phyloP scores from a whole-genome alignment of 2,329 filamentous ascomycete genomes.

The Diaporthe vaccinii region DNA sequence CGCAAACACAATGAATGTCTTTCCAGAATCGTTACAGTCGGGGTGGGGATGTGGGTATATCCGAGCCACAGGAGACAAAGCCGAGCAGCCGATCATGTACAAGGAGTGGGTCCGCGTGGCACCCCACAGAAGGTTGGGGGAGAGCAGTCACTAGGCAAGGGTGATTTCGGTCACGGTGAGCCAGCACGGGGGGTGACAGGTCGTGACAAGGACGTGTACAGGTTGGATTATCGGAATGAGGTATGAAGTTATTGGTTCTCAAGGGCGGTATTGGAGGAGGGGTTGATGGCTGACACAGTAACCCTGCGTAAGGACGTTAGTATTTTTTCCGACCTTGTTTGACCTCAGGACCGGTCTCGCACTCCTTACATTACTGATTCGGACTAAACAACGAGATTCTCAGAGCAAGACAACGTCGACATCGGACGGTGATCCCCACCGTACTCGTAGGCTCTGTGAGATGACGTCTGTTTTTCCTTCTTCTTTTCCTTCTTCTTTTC shows the following conservation, averaged over 20 bases:
- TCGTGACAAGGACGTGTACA: background rate
- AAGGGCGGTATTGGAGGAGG: background rate
- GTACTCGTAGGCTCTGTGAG: too few relatives aligned
- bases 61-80: background rate
- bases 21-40: background rate
- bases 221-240: too few relatives aligned
- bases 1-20: background rate
- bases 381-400: too few relatives aligned
- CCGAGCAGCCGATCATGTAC: background rate
- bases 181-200: background rate
- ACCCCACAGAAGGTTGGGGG: background rate
- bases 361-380: too few relatives aligned
- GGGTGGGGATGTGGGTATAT: background rate
- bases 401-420: too few relatives aligned
- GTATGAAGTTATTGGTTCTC: background rate
- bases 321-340: too few relatives aligned
- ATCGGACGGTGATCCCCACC: too few relatives aligned
- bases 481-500: too few relatives aligned
- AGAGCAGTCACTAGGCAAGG: background rate
- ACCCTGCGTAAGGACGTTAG: background rate
- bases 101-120: background rate
- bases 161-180: background rate
- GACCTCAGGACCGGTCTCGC: too few relatives aligned
- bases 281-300: background rate
- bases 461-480: too few relatives aligned